phyloP scores from a whole-genome alignment of 352 stramenopile species.

The Pythium vanterpoolii region DNA sequence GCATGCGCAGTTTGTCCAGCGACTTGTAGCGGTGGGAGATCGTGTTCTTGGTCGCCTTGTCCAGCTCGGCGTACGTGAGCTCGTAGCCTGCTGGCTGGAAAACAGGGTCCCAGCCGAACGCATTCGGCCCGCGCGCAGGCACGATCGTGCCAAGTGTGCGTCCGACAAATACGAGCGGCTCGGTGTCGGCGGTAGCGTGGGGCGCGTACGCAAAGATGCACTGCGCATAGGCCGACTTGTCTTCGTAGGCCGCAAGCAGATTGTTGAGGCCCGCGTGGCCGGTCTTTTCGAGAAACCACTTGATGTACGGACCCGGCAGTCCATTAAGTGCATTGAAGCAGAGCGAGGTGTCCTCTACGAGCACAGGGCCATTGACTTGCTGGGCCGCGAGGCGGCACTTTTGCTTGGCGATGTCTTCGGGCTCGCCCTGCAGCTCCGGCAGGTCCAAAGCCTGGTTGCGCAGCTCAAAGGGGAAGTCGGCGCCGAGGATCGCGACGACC shows the following conservation, averaged over 20 bases:
- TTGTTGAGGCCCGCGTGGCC: conserved; percentile 93
- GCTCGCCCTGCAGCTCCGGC: conserved; percentile 97
- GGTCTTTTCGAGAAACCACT: conserved; percentile 98
- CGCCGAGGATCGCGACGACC: conserved; percentile 77
- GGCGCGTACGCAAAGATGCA: conserved; percentile 94
- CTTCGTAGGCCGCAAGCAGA: conserved; percentile 91
- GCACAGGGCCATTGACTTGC: conserved; percentile 84
- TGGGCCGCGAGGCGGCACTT: conserved; percentile 92
- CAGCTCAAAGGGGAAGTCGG: conserved; percentile 90
- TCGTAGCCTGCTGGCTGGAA: conserved; percentile 86
- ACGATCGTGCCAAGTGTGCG: conserved; percentile 93
- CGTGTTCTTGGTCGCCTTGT: conserved; percentile 87
- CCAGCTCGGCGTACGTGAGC: conserved; percentile 89
- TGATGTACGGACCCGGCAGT: conserved; percentile 96
- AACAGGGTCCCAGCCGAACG: conserved; percentile 91
- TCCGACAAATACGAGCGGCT: conserved; percentile 93
- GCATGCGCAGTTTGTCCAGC: conserved; percentile 53
- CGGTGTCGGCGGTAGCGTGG: conserved; percentile 27
- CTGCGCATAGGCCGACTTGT: conserved; percentile 95
- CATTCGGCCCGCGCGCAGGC: conserved; percentile 73
- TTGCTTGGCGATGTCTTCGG: conserved; percentile 91
- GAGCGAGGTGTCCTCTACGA: conserved; percentile 96
- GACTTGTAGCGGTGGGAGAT: conserved; percentile 90
- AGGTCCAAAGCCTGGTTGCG: conserved; percentile 93
- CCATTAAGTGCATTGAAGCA: conserved; percentile 96